Conservation (phyloP, 768 basidiomycete genomes). For the Russula emetica region DNA sequence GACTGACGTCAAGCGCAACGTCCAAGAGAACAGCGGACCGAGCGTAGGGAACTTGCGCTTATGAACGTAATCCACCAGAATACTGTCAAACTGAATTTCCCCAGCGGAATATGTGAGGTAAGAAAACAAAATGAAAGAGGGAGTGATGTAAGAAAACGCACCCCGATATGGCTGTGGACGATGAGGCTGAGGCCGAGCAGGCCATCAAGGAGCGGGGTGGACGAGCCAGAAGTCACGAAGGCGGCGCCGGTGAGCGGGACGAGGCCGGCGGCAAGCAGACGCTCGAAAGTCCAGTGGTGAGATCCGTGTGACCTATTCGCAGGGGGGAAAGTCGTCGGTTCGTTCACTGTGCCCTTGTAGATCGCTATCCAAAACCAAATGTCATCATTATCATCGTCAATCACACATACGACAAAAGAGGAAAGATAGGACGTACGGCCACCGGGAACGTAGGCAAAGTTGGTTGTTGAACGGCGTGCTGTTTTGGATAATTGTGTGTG, state of each 20-base stretch:
- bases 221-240: conserved; percentile 69
- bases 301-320: conserved; percentile 82
- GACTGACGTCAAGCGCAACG: conserved; percentile 68
- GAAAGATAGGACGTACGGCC: conserved; percentile 50
- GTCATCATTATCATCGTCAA: neutral
- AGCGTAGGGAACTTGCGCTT: conserved; percentile 87
- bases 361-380: conserved; percentile 53
- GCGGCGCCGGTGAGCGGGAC: conserved; percentile 87
- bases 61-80: conserved; percentile 88
- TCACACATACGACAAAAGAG: neutral
- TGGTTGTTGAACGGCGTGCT: conserved; percentile 21
- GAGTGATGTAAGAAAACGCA: conserved; percentile 38
- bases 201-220: conserved; percentile 85
- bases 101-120: neutral
- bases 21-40: conserved; percentile 69
- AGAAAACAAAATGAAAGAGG: neutral
- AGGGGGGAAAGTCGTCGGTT: conserved; percentile 84
- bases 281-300: conserved; percentile 91
- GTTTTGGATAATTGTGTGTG: conserved; percentile 27
- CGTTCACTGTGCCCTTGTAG: conserved; percentile 90
- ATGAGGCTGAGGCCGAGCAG: conserved; percentile 82
- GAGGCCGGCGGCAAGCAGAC: conserved; percentile 79
- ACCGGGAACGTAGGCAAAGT: conserved; percentile 54
- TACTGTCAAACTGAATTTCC: conserved; percentile 58
- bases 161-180: conserved; percentile 95